A percentile compares a stretch with the other conserved stretches of the same genome.
These are phyloP conservation scores for Monosporascus sp. DNA, from an alignment of 2,329 filamentous ascomycete species.

Conservation along the genomic window DNA sequence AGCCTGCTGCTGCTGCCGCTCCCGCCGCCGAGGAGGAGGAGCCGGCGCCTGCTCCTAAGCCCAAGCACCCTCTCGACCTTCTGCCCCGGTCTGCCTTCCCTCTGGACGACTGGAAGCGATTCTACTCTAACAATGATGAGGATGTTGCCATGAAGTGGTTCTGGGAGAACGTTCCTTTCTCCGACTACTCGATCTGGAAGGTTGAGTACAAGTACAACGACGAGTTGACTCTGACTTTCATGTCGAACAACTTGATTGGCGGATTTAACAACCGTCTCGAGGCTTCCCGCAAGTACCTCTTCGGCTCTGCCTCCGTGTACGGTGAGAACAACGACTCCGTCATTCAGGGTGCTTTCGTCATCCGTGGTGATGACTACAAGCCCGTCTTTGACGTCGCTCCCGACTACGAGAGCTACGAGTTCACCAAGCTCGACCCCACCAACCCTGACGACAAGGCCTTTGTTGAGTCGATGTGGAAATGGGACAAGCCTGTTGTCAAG, in stretches of 20 bases:
- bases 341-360: constrained; percentile 88
- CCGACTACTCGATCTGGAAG: constrained; percentile 94
- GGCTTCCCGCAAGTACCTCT: constrained; percentile 95
- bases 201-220: constrained; percentile 99
- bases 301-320: constrained; percentile 86
- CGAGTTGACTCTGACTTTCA: constrained; percentile 95
- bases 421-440: constrained; percentile 90
- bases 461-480: constrained; percentile 83
- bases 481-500: constrained; percentile 78
- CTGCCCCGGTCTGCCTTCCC: constrained; percentile 75
- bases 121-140: constrained; percentile 95
- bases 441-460: constrained; percentile 82
- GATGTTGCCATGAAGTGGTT: constrained; percentile 88
- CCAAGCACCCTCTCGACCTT: constrained; percentile 91
- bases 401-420: constrained; percentile 93
- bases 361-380: constrained; percentile 81
- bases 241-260: constrained; percentile 97
- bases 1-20: constrained; percentile 38
- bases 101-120: constrained; percentile 97
- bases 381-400: constrained; percentile 96
- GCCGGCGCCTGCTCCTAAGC: constrained; percentile 64
- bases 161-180: constrained; percentile 92
- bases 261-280: constrained; percentile 98
- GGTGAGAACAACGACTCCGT: constrained; percentile 84
- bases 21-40: constrained; percentile 60